Conservation (phyloP, 495 filamentous ascomycete species). For the Niebla homalea region DNA sequence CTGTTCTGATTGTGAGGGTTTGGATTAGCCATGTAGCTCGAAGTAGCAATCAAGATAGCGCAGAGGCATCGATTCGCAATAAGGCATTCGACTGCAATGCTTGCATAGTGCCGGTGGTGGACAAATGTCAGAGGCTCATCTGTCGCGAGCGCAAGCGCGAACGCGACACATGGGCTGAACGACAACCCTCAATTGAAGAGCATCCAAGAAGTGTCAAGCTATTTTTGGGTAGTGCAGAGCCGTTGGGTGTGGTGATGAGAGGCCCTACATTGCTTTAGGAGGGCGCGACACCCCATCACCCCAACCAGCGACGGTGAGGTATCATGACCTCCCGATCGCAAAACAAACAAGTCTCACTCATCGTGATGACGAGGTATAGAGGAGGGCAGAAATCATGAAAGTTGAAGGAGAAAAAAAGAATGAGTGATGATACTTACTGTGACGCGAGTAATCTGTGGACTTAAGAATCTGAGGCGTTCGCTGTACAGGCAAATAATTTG, state of each 20-base stretch:
- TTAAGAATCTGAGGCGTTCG: constrained; percentile 18
- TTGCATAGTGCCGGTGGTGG: not conserved
- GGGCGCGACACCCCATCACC: not conserved
- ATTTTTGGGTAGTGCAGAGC: not conserved
- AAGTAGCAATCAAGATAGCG: constrained; percentile 2
- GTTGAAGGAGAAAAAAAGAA: constrained; percentile 13
- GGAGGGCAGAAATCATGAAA: constrained; percentile 12
- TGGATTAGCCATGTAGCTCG: constrained; percentile 8
- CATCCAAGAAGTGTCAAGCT: not conserved
- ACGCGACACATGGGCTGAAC: not conserved
- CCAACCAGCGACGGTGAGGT: constrained; percentile 20
- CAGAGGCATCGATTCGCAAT: not conserved
- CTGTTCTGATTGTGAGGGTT: constrained; percentile 7
- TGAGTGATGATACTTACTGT: constrained; percentile 23
- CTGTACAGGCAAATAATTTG: constrained; percentile 22
- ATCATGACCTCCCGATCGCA: constrained; percentile 10
- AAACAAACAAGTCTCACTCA: constrained; percentile 19
- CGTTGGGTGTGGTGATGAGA: constrained; percentile 6
- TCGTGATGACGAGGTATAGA: constrained; percentile 12
- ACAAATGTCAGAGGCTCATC: not conserved
- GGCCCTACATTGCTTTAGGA: not conserved
- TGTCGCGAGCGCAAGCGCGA: not conserved
- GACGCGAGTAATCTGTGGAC: constrained; percentile 12
- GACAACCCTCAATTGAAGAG: not conserved
- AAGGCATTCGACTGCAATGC: constrained; percentile 1